Evolutionary conservation across 371 early-diverging fungal genomes (phyloP).

Genomic region (Scutellospora calospora): DNA sequence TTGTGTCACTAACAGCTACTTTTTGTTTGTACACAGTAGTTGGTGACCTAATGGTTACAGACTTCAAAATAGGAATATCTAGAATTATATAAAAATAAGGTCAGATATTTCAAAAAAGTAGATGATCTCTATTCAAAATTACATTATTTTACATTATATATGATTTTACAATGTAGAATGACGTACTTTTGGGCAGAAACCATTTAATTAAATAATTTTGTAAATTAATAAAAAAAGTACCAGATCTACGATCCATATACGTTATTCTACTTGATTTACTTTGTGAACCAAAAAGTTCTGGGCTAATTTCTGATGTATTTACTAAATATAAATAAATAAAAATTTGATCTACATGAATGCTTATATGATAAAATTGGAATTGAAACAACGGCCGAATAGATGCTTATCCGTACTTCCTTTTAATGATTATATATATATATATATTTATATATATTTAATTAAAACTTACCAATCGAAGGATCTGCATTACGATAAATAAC

Average conservation of each 20-base stretch:
- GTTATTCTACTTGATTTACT: too few species aligned
- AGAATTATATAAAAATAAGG: not conserved
- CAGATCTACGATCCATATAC: too few species aligned
- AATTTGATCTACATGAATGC: not conserved
- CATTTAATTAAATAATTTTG: not conserved
- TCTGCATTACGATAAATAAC: not conserved
- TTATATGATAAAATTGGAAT: not conserved
- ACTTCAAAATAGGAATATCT: conserved; percentile 17
- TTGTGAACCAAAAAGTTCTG: too few species aligned
- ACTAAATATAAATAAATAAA: too few species aligned
- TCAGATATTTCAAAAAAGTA: not conserved
- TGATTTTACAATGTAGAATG: not conserved
- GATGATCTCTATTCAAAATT: too few species aligned
- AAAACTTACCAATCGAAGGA: not conserved
- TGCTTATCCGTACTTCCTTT: not conserved
- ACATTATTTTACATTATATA: too few species aligned
- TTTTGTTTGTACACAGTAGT: conserved; percentile 35
- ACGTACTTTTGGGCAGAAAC: not conserved
- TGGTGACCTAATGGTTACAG: not conserved
- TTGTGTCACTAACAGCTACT: conserved; percentile 28
- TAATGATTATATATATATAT: not conserved
- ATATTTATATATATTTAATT: not conserved
- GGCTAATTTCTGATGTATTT: too few species aligned
- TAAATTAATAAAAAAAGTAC: not conserved
- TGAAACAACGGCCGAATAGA: not conserved